A percentile compares a stretch with the other conserved stretches of the same genome.
Conservation (phyloP, 352 stramenopile genomes). For the Globisporangium barbulae region DNA sequence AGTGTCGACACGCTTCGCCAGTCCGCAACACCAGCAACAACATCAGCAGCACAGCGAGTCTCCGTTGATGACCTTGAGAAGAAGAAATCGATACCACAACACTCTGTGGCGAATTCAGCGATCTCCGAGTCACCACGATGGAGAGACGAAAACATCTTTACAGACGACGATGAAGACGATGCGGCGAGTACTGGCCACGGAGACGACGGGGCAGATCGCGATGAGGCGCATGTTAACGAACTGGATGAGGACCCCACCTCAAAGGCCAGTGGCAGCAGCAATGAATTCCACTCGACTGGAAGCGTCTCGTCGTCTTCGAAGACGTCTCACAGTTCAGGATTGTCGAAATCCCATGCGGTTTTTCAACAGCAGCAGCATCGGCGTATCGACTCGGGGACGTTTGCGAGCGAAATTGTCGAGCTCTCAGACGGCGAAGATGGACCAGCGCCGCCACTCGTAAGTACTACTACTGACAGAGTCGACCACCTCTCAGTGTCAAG, state of each 20-base stretch:
- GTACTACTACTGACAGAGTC: not conserved
- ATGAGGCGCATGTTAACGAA: not conserved
- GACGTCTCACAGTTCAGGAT: not conserved
- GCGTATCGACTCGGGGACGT: constrained; percentile 13
- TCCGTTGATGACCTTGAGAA: constrained; percentile 2
- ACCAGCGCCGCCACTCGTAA: constrained; percentile 2
- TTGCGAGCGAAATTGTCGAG: constrained; percentile 24
- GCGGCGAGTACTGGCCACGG: not conserved
- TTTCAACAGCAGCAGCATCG: constrained; percentile 1
- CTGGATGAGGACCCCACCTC: not conserved
- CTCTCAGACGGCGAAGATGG: constrained; percentile 17
- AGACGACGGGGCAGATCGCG: not conserved
- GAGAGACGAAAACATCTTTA: constrained; percentile 32
- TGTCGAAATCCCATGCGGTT: not conserved
- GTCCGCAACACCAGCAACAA: not conserved
- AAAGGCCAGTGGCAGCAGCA: not conserved
- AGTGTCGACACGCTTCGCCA: constrained; percentile 4
- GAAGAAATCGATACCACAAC: not conserved
- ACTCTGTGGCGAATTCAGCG: not conserved
- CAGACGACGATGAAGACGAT: constrained; percentile 18
- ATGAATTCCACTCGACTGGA: not conserved
- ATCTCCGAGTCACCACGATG: constrained; percentile 24
- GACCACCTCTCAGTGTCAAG: constrained; percentile 8
- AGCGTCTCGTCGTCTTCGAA: constrained; percentile 2
- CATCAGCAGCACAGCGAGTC: not conserved